Conservation (phyloP, 768 basidiomycete genomes). For the Tricholoma sp. region DNA sequence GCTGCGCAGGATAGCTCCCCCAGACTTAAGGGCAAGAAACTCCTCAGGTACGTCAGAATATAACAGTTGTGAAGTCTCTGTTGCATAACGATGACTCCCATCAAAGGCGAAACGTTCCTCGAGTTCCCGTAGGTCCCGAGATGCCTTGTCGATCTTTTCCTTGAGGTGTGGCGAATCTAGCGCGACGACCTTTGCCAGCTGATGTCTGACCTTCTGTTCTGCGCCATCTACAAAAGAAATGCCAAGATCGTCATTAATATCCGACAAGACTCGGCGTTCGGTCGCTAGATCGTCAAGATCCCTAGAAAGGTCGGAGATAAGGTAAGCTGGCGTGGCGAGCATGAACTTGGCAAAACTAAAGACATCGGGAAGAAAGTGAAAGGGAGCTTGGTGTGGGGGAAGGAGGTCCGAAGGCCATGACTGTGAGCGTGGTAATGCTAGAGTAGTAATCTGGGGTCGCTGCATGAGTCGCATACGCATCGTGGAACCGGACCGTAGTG, state of each 20-base stretch:
- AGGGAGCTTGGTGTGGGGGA: constrained; percentile 89
- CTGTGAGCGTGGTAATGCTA: constrained; percentile 85
- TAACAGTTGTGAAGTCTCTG: constrained; percentile 12
- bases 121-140: constrained; percentile 51
- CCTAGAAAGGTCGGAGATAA: constrained; percentile 64
- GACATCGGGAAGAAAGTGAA: constrained; percentile 93
- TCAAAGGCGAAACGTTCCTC: constrained; percentile 35
- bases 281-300: constrained; percentile 68
- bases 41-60: constrained; percentile 49
- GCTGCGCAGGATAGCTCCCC: constrained; percentile 11
- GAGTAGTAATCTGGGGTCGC: constrained; percentile 89
- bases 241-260: constrained; percentile 72
- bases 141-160: constrained; percentile 57
- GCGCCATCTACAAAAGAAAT: constrained; percentile 78
- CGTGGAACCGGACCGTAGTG: constrained; percentile 49
- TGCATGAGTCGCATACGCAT: constrained; percentile 88
- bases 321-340: constrained; percentile 87
- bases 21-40: constrained; percentile 43
- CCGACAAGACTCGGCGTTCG: constrained; percentile 63
- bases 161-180: constrained; percentile 66
- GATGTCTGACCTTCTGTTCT: constrained; percentile 64
- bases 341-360: constrained; percentile 88
- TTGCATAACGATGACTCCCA: constrained; percentile 25
- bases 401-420: constrained; percentile 95
- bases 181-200: constrained; percentile 74